These are phyloP conservation scores for Vigna trinervia DNA, from an alignment of 306 rosid species.

Conservation along the genomic window DNA sequence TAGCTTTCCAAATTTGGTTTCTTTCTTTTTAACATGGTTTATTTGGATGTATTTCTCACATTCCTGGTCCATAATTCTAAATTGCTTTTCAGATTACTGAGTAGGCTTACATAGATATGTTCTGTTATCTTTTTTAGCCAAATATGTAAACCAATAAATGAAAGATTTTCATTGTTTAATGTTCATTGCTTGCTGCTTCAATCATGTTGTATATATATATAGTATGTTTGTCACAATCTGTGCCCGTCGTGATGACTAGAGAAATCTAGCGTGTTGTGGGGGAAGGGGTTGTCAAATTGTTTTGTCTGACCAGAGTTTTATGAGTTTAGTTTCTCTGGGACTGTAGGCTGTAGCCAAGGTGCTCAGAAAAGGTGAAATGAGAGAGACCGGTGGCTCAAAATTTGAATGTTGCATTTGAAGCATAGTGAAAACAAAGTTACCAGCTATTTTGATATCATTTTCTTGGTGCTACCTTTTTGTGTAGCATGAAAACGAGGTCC, in stretches of 20 bases:
- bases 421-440: slow-evolving; percentile 44
- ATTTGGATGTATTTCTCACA: slow-evolving; percentile 58
- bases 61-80: slow-evolving; percentile 55
- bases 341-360: slow-evolving; percentile 3
- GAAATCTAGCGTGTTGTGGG: not conserved
- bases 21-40: slow-evolving; percentile 59
- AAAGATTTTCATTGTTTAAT: slow-evolving; percentile 54
- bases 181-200: slow-evolving; percentile 32
- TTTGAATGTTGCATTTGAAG: slow-evolving; percentile 27
- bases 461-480: slow-evolving; percentile 9
- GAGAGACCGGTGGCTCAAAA: slow-evolving; percentile 32
- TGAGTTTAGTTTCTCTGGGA: slow-evolving; percentile 11
- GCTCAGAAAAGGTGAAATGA: slow-evolving; percentile 26
- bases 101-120: slow-evolving; percentile 56
- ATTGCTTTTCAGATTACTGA: slow-evolving; percentile 54
- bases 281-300: slow-evolving; percentile 9
- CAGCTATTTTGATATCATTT: slow-evolving; percentile 32
- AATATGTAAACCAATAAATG: slow-evolving; percentile 66
- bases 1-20: slow-evolving; percentile 60
- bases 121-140: slow-evolving; percentile 47
- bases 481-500: slow-evolving; percentile 46
- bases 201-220: slow-evolving; percentile 39
- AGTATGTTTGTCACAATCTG: slow-evolving; percentile 21
- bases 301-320: not conserved
- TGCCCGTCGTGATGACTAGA: slow-evolving; percentile 26